Evolutionary conservation across 345 rosid genomes (phyloP).

Genomic region (Balakata baccata): DNA sequence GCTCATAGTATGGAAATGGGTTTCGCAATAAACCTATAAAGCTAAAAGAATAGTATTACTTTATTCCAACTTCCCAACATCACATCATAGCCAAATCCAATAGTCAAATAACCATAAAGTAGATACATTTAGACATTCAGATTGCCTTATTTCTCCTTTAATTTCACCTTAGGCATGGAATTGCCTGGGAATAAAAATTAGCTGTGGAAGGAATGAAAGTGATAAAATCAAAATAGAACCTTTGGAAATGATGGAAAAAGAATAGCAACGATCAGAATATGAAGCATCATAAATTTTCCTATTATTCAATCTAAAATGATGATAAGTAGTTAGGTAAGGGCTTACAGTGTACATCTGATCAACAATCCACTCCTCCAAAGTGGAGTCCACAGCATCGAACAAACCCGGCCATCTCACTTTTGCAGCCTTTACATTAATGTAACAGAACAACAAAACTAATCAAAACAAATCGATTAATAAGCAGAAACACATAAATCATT

Average conservation of each 20-base stretch:
- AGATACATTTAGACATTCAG: background rate
- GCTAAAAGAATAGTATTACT: background rate
- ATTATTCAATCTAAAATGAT: background rate
- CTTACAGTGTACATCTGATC: constrained; percentile 80
- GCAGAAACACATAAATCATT: background rate
- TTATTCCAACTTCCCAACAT: background rate
- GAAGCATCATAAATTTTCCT: background rate
- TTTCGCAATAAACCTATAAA: background rate
- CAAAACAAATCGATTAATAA: background rate
- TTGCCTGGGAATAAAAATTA: background rate
- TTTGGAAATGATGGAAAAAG: background rate
- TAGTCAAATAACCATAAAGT: background rate
- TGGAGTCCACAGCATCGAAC: constrained; percentile 58
- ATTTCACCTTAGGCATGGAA: background rate
- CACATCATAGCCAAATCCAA: constrained; percentile 1
- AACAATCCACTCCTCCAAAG: constrained; percentile 72
- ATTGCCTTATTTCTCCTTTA: background rate
- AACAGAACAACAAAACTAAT: background rate
- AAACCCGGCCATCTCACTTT: constrained; percentile 77
- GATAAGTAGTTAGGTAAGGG: background rate
- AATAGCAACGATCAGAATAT: background rate
- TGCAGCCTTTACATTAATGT: constrained; percentile 53
- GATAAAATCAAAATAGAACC: constrained; percentile 1
- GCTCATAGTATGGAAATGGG: background rate
- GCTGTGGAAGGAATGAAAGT: background rate